These are phyloP conservation scores for Fusarium irregulare DNA, from an alignment of 2,329 filamentous ascomycete species.

Conservation along the genomic window DNA sequence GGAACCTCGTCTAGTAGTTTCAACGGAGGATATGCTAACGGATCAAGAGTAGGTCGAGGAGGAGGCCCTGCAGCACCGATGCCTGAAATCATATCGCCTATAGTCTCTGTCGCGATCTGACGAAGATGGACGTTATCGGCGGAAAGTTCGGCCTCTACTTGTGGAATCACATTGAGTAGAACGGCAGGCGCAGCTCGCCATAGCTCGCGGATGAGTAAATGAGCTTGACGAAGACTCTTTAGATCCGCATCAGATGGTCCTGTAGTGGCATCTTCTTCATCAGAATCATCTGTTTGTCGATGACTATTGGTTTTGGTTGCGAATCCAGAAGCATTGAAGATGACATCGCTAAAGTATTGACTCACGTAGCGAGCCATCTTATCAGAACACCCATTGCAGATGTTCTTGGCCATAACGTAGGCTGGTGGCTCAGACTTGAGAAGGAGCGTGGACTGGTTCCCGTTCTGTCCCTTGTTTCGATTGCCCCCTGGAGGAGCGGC, in stretches of 20 bases:
- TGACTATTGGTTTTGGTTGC: conserved; percentile 66
- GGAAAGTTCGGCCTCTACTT: conserved; percentile 90
- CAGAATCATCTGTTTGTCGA: conserved; percentile 70
- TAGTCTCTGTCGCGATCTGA: conserved; percentile 88
- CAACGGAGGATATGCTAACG: conserved; percentile 84
- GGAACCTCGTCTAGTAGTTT: conserved; percentile 67
- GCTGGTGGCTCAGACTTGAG: conserved; percentile 89
- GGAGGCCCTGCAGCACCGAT: conserved; percentile 92
- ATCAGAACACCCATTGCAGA: conserved; percentile 89
- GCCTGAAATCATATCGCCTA: conserved; percentile 93
- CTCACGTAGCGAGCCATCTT: conserved; percentile 96
- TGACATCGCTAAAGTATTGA: conserved; percentile 97
- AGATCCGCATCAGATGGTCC: conserved; percentile 86
- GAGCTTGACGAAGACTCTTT: conserved; percentile 88
- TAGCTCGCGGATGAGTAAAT: conserved; percentile 87
- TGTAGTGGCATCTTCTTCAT: conserved; percentile 68
- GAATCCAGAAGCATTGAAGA: conserved; percentile 83
- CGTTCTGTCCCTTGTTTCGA: conserved; percentile 73
- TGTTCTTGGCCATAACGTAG: conserved; percentile 95
- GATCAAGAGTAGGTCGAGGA: conserved; percentile 76
- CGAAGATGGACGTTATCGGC: conserved; percentile 90
- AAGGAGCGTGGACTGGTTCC: conserved; percentile 84
- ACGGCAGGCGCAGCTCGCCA: conserved; percentile 93
- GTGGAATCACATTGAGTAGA: conserved; percentile 91
- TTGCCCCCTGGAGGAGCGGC: conserved; percentile 77